These are phyloP conservation scores for Candida buenavistaensis DNA, from an alignment of 1,139 yeast genomes.

Conservation along the genomic window DNA sequence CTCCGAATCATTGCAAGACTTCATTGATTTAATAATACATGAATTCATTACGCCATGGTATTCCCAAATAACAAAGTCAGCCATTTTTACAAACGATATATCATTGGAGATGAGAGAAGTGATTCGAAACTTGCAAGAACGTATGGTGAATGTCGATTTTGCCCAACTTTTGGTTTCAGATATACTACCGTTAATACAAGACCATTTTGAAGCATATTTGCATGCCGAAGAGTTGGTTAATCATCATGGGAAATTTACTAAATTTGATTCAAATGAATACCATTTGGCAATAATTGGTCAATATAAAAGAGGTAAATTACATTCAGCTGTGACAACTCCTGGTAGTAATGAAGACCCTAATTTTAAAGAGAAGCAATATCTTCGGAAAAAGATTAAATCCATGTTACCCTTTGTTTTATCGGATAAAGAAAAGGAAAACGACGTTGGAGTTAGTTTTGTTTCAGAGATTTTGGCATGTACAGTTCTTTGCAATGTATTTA, in stretches of 20 bases:
- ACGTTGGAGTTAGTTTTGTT: slow-evolving; percentile 49
- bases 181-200: slow-evolving; percentile 64
- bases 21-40: slow-evolving; percentile 52
- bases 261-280: slow-evolving; percentile 41
- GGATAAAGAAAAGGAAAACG: slow-evolving; percentile 48
- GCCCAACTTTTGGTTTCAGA: slow-evolving; percentile 58
- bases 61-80: slow-evolving; percentile 43
- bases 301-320: slow-evolving; percentile 59
- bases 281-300: slow-evolving; percentile 61
- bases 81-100: slow-evolving; percentile 55
- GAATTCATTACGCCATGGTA: slow-evolving; percentile 75
- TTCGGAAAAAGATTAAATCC: slow-evolving; percentile 42
- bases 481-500: slow-evolving; percentile 46
- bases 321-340: slow-evolving; percentile 54
- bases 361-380: slow-evolving; percentile 47
- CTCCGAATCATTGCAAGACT: slow-evolving; percentile 52
- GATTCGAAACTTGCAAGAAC: slow-evolving; percentile 36
- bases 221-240: slow-evolving; percentile 51
- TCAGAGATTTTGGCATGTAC: slow-evolving; percentile 65
- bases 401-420: slow-evolving; percentile 55
- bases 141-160: slow-evolving; percentile 50
- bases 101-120: slow-evolving; percentile 48
- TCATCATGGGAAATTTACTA: slow-evolving; percentile 16
- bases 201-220: slow-evolving; percentile 58
- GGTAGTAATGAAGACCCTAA: slow-evolving; percentile 40